Conservation (phyloP, 352 stramenopile genomes). For the Phytophthora syringae region DNA sequence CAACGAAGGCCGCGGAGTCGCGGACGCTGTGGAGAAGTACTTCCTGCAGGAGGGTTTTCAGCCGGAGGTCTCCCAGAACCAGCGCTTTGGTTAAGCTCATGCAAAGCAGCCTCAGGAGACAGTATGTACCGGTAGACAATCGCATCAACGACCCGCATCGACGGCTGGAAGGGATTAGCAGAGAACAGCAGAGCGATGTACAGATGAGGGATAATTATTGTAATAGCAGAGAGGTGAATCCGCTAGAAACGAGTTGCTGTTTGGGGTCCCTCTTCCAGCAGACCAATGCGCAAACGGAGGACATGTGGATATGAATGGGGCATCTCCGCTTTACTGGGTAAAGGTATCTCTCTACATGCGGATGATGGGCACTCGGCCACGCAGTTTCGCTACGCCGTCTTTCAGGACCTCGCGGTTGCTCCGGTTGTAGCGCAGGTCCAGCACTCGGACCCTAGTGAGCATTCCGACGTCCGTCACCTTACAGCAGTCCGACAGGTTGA, state of each 20-base stretch:
- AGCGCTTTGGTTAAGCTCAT: conserved; percentile 64
- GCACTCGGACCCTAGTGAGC: conserved; percentile 60
- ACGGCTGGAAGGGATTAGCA: conserved; percentile 19
- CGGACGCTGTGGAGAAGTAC: conserved; percentile 87
- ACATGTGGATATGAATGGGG: conserved; percentile 10
- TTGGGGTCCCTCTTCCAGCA: neutral
- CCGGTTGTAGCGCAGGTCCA: conserved; percentile 72
- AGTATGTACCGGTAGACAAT: conserved; percentile 41
- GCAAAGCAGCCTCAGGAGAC: conserved; percentile 4
- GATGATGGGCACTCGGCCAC: conserved; percentile 34
- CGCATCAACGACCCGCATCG: conserved; percentile 12
- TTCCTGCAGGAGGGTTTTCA: conserved; percentile 82
- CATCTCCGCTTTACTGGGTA: conserved; percentile 10
- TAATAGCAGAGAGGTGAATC: conserved; percentile 33
- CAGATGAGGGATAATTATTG: conserved; percentile 42
- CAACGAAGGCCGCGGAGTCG: conserved; percentile 96
- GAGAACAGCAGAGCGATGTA: conserved; percentile 17
- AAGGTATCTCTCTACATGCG: conserved; percentile 37
- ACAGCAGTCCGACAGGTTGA: conserved; percentile 70
- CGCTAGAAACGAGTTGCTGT: conserved; percentile 4
- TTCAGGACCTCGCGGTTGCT: conserved; percentile 26
- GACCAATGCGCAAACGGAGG: conserved; percentile 20
- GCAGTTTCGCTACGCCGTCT: conserved; percentile 33
- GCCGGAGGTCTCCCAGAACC: conserved; percentile 82
- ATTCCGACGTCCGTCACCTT: conserved; percentile 55